Conservation (phyloP, 208 protist genomes). For the Trypanosomatidae sp. region DNA sequence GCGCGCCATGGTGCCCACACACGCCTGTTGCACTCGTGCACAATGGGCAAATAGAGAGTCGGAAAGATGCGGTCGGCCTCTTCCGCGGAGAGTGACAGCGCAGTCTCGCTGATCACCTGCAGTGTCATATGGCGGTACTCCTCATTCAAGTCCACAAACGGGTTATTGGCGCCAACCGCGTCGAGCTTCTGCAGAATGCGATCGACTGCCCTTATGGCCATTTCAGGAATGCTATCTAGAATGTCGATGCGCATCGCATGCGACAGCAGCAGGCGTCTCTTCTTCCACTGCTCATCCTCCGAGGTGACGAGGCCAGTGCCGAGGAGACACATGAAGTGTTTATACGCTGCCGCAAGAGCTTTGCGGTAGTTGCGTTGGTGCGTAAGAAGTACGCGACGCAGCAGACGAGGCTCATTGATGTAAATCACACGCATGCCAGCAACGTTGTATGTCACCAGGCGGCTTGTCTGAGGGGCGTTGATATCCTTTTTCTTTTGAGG, state of each 20-base stretch:
- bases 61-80: slow-evolving; percentile 90
- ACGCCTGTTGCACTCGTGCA: slow-evolving; percentile 88
- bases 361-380: slow-evolving; percentile 89
- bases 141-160: slow-evolving; percentile 80
- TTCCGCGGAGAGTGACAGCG: slow-evolving; percentile 74
- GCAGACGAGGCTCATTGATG: slow-evolving; percentile 76
- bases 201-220: slow-evolving; percentile 65
- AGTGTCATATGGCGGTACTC: slow-evolving; percentile 92
- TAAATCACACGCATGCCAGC: slow-evolving; percentile 81
- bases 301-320: slow-evolving; percentile 86
- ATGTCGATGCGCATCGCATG: slow-evolving; percentile 88
- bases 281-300: slow-evolving; percentile 89
- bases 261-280: slow-evolving; percentile 77
- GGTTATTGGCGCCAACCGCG: slow-evolving; percentile 7
- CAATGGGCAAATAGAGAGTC: slow-evolving; percentile 87
- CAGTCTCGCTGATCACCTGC: slow-evolving; percentile 86
- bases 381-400: slow-evolving; percentile 86
- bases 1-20: slow-evolving; percentile 89
- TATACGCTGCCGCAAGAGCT: slow-evolving; percentile 81
- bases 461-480: slow-evolving; percentile 22
- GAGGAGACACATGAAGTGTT: slow-evolving; percentile 90
- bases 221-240: slow-evolving; percentile 75
- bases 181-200: slow-evolving; percentile 70
- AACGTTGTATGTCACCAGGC: slow-evolving; percentile 77
- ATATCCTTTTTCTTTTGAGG: slow-evolving; percentile 15